phyloP scores from a whole-genome alignment of 1,139 yeast genomes.

The Magnusiomyces suaveolens region DNA sequence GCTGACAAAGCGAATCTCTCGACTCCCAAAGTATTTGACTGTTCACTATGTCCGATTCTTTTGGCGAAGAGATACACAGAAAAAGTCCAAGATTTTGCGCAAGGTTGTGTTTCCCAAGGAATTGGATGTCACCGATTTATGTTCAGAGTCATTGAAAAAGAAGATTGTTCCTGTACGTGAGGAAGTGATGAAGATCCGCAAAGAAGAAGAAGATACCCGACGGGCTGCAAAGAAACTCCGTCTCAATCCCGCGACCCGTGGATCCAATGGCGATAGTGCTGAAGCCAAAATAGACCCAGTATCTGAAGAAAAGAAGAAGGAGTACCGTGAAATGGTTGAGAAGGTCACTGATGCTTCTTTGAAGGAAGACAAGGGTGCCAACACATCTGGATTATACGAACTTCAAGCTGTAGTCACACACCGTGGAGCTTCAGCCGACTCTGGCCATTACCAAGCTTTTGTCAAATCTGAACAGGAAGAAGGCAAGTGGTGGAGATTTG shows the following conservation, averaged over 20 bases:
- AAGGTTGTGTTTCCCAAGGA: conserved; percentile 93
- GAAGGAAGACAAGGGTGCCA: conserved; percentile 48
- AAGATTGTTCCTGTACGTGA: conserved; percentile 68
- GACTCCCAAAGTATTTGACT: conserved; percentile 79
- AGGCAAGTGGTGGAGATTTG: conserved; percentile 80
- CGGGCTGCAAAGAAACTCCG: conserved; percentile 66
- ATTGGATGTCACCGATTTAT: conserved; percentile 75
- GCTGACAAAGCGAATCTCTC: conserved; percentile 57
- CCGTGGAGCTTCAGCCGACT: conserved; percentile 90
- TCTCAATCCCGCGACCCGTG: conserved; percentile 28
- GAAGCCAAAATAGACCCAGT: conserved; percentile 27
- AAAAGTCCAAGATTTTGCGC: conserved; percentile 86
- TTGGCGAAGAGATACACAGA: conserved; percentile 88
- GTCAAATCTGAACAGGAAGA: conserved; percentile 62
- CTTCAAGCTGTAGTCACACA: conserved; percentile 80
- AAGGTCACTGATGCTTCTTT: conserved; percentile 28
- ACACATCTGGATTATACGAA: conserved; percentile 81
- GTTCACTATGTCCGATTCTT: conserved; percentile 90
- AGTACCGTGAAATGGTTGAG: conserved; percentile 27
- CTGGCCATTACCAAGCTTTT: conserved; percentile 94
- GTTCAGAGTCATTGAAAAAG: conserved; percentile 62
- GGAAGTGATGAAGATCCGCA: conserved; percentile 64
- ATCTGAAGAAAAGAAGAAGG: conserved; percentile 33
- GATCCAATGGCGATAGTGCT: conserved; percentile 28
- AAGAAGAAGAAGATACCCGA: conserved; percentile 60